Base-by-base conservation (phyloP, 1,139 yeast genomes). In the Suhomyces panamericanus region DNA sequence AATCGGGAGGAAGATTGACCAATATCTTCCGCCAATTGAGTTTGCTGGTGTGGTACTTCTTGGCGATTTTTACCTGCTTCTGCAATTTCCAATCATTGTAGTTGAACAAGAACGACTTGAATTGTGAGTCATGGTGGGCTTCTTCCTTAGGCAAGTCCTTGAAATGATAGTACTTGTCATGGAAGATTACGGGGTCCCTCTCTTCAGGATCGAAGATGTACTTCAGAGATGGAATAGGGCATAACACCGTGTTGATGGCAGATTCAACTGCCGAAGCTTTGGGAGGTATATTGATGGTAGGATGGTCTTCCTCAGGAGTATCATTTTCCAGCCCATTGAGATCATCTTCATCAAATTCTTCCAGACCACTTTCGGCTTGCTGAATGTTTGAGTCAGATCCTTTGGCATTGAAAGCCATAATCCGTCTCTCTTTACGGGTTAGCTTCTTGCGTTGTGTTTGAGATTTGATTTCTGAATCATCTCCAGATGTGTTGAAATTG, bases 81-180 rank as follows among this genome's bases (percentile, higher is more conserved):
- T 55, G 53, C 43, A 57, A 45, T 27, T 58, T 51, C 66, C 66
- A 62, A 34, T 58, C 63, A 34, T 50, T 50, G 50, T 59, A 54
- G 44, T 48, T 51, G 39, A 57, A 51, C 22, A 54, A 39, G 29
- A 55, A 51, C 28, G 48, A 29, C 37, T 46, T 44, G 29, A 49
- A 13, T 9, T 35, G 33, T 6, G 42, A 39, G 6, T 41, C 16
- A 32, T 35, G 42, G 22, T 39, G 38, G 11, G 43, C 46, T 16
- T 49, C 48, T 24, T 42, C 42, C 14, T 47, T 42, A 12, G 96
- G 96, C 2, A 86, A 64, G 54, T 85, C 87, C 3, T 71, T 64
- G 47, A 82, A 86, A 31, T 67, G 71, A 63, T 93, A 93, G 20
- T 81, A 69, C 53, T 85, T 81, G 59, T 93, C 99, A 62, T 93